Evolutionary conservation across 805 yeast species (phyloP), one percentile per base, ranked within the genome.

Genomic region (Soucietia sequanensis): DNA sequence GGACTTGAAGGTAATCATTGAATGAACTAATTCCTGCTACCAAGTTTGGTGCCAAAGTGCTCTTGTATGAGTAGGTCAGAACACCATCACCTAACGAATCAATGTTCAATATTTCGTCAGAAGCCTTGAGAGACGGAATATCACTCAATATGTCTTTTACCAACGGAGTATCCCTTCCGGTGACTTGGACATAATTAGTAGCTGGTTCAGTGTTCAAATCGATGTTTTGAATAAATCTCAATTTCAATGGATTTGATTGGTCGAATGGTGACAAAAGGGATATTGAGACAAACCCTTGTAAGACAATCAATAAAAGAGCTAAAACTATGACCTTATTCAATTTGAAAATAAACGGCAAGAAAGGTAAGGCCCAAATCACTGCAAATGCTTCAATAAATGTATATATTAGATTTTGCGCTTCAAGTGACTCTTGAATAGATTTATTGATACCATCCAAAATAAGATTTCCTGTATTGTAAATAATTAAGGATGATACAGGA

Each of bases 311-410:
- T 0, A 69, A 40, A 15, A 81, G 54, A 2, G 68, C 48, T 3
- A 62, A 16, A 1, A 76, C 68, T 25, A 78, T 56, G 11, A 75
- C 41, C 31, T 74, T 65, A 54, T 84, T 83, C 34, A 84, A 51
- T 51, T 82, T 84, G 60, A 82, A 83, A 25, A 78, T 60, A 52
- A 85, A 85, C 5, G 93, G 88, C 31, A 84, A 47, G 12, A 81
- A 51, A 6, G 91, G 83, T 10, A 68, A 32, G 2, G 62, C 42
- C 61, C 63, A 56, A 6, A 51, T 51, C 35, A 58, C 41, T 7
- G 62, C 63, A 41, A 64, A 48, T 6, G 37, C 16, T 40, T 58
- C 52, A 18, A 64, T 41, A 21, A 57, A 33, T 26, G 42, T 42
- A 41, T 55, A 66, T 34, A 68, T 51, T 30, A 60, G 47, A 5